Evolutionary conservation across 352 stramenopile genomes (phyloP), one percentile per base, ranked within the genome.

Genomic region (Salisapilia sapeloensis): DNA sequence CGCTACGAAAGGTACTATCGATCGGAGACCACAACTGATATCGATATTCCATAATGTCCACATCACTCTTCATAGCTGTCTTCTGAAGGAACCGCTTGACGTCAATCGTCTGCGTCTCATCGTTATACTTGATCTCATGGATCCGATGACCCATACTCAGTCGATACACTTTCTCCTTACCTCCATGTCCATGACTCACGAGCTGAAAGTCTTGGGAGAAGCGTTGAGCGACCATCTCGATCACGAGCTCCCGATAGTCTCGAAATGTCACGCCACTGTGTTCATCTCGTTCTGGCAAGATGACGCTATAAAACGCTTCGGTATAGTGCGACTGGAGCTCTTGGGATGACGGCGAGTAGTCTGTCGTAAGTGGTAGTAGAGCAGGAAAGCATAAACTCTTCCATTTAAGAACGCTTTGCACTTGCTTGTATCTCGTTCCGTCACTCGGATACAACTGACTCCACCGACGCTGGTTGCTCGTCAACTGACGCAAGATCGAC

Each of bases 321-420:
- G 56, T 82, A 42, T 90, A 92, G 43, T 83, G 67, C 9, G 59
- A 56, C 46, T 84, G 53, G 12, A 91, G 49, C 44, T 92, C 76
- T 34, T 83, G 78, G 4, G 57, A 36, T 0, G 57, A 55, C 3
- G 83, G 83, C 18, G 93, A 66, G 40, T 81, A 95, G 42, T 96
- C 84, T 17, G 76, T 96, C 8, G 82, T 90, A 9, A 95, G 59
- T 14, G 86, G 86, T 16, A 96, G 59, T 40, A 98, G 80, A 4
- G 93, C 95, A 4, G 95, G 95, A 42, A 96, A 94, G 26, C 74
- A 94, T 14, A 99, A 52, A 44, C 76, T 95, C 40, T 96, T 97
- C 92, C 93, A 99, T 46, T 97, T 98, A 9, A 95, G 77, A 10
- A 93, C 76, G 37, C 87, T 84, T 43, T 83, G 66, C 12, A 77